A percentile compares a stretch with the other conserved stretches of the same genome.
These are phyloP conservation scores for Ciborinia camelliae DNA, from an alignment of 2,329 filamentous ascomycete genomes.

Conservation along the genomic window DNA sequence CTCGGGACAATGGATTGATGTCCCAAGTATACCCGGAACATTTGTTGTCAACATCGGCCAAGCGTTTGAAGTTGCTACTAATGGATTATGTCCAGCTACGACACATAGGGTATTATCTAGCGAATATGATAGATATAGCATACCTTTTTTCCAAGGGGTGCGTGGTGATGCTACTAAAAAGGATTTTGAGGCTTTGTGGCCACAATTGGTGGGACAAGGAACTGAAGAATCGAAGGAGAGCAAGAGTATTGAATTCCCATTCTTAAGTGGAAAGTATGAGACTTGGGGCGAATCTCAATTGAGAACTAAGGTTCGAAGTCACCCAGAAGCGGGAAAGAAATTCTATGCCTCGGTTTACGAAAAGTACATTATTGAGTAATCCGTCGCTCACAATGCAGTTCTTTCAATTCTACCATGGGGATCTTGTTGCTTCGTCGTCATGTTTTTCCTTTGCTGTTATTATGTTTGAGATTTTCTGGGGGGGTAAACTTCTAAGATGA, in stretches of 20 bases:
- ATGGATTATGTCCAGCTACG: slow-evolving; percentile 16
- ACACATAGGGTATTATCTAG: slow-evolving; percentile 16
- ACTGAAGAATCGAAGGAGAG: neutral
- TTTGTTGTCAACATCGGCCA: slow-evolving; percentile 19
- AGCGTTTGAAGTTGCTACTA: slow-evolving; percentile 16
- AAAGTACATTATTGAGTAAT: slow-evolving; percentile 13
- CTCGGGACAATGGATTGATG: slow-evolving; percentile 13
- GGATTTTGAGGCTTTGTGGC: slow-evolving; percentile 18
- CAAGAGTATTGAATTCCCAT: slow-evolving; percentile 7
- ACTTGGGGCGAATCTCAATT: slow-evolving; percentile 20
- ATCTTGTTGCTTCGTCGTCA: no score
- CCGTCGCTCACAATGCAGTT: neutral
- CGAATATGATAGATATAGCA: slow-evolving; percentile 13
- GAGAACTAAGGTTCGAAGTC: slow-evolving; percentile 18
- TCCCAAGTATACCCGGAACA: slow-evolving; percentile 15
- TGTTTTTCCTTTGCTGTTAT: no score
- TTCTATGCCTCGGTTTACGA: slow-evolving; percentile 13
- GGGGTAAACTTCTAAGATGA: no score
- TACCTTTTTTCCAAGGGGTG: slow-evolving; percentile 17
- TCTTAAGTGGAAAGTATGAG: slow-evolving; percentile 8
- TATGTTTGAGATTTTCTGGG: no score
- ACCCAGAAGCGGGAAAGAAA: neutral
- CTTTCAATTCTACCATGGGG: no score
- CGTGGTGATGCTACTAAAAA: slow-evolving; percentile 16
- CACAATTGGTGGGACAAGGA: neutral